phyloP scores from a whole-genome alignment of 73 alveolate genomes.

The Chromera velia region DNA sequence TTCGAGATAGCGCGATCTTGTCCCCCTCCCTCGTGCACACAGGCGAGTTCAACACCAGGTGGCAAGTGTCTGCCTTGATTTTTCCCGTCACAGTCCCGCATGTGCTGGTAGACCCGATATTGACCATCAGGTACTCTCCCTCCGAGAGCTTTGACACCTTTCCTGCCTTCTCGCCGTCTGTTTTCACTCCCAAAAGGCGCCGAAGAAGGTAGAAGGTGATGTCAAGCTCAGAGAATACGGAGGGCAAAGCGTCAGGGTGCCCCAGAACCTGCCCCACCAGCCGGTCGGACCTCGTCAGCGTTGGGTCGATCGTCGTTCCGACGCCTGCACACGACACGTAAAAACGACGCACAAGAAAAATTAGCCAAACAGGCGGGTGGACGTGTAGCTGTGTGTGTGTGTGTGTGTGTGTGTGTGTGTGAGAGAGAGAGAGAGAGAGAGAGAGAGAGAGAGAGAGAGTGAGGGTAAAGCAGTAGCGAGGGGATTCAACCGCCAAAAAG shows the following conservation, averaged over 20 bases:
- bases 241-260: slow-evolving; percentile 94
- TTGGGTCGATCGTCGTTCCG: slow-evolving; percentile 95
- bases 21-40: slow-evolving; percentile 81
- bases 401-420: too few relatives aligned
- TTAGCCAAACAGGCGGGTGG: too few relatives aligned
- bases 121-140: slow-evolving; percentile 71
- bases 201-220: slow-evolving; percentile 76
- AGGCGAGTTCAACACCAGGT: slow-evolving; percentile 52
- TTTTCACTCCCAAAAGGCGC: slow-evolving; percentile 87
- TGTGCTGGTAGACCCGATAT: slow-evolving; percentile 74
- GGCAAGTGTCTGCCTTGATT: neutral
- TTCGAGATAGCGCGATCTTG: slow-evolving; percentile 70
- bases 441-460: too few relatives aligned
- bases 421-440: too few relatives aligned
- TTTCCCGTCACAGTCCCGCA: slow-evolving; percentile 66
- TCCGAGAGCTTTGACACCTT: slow-evolving; percentile 56
- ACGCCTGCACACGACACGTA: too few relatives aligned
- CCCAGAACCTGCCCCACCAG: slow-evolving; percentile 94
- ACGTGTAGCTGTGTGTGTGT: too few relatives aligned
- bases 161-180: slow-evolving; percentile 49
- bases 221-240: slow-evolving; percentile 44
- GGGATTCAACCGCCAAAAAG: too few relatives aligned
- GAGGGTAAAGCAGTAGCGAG: too few relatives aligned
- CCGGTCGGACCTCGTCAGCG: slow-evolving; percentile 76
- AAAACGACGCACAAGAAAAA: too few relatives aligned